Base-by-base conservation (phyloP, 2,329 filamentous ascomycete genomes). In the Rosellinia necatrix region DNA sequence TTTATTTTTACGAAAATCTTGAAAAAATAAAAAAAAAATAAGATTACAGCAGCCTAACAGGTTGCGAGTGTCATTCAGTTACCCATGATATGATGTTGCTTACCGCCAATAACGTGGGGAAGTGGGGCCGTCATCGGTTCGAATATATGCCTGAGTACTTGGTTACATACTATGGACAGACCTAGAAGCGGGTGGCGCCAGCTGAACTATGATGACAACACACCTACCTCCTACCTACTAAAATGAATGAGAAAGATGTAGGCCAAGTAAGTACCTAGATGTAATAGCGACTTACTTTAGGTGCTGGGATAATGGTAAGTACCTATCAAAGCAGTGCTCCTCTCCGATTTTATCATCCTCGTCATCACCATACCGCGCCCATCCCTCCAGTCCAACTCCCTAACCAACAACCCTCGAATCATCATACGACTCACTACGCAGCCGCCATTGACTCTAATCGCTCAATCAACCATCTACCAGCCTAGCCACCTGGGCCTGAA, bases 311-410 rank as follows among this genome's bases (percentile, higher is more conserved):
- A n/a, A n/a, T n/a, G n/a, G n/a, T 35, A 5, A 35, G 5, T n/a
- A 42, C 13, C 21, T 41, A 27, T 22, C 21, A 17, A 35, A 27
- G 12, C 19, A 10, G 27, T 35, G 42, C 41, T 25, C 34, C 25
- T 37, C 34, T 25, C 41, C 17, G 35, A 30, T 51, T n/a, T 48
- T 54, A 47, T 48, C 47, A 34, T 42, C 42, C 49, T 59, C 53
- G 53, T 59, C 56, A 49, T 53, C n/a, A 35, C 37, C 37, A 13
- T 29, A 42, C 7, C 17, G 40, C 21, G 19, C 8, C 8, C 40
- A n/a, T n/a, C 38, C 22, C 40, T 38, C 35, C 48, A 43, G 13
- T 37, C 42, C 49, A 55, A 54, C 43, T 49, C 46, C n/a, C n/a
- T n/a, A n/a, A n/a, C n/a, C n/a, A n/a, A n/a, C n/a, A n/a, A n/a